phyloP scores from a whole-genome alignment of 1,139 yeast species.

The Sugiyamaella grinbergsii region DNA sequence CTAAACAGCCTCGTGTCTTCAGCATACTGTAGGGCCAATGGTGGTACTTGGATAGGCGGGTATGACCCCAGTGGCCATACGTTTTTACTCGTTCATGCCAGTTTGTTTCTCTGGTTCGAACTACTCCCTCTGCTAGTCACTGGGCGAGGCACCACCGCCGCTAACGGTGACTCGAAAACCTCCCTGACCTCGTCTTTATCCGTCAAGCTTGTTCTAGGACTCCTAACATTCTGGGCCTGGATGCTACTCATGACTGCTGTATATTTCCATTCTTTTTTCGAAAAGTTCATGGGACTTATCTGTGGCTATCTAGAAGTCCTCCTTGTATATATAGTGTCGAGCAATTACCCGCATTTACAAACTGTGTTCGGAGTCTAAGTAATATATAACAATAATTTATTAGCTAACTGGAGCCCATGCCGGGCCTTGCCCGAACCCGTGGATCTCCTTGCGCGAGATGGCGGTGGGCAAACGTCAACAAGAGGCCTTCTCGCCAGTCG shows the following conservation, averaged over 20 bases:
- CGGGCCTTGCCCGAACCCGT: constrained; percentile 1
- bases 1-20: constrained; percentile 41
- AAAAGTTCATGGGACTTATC: constrained; percentile 65
- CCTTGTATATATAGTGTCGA: constrained; percentile 46
- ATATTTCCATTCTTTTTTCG: constrained; percentile 79
- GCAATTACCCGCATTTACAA: constrained; percentile 12
- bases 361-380: constrained; percentile 6
- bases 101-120: constrained; percentile 71
- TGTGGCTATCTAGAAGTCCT: constrained; percentile 58
- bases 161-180: not conserved
- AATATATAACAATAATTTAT: not conserved
- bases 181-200: constrained; percentile 6
- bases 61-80: constrained; percentile 97
- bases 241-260: constrained; percentile 84
- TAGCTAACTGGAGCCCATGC: not conserved
- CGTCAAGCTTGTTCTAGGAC: constrained; percentile 7
- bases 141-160: not conserved
- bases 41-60: constrained; percentile 87
- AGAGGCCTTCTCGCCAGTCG: too few relatives aligned
- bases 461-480: not conserved
- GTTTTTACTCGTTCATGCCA: constrained; percentile 72
- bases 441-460: not conserved
- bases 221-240: constrained; percentile 67
- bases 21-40: constrained; percentile 57
- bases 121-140: constrained; percentile 42